Evolutionary conservation across 2,329 filamentous ascomycete genomes (phyloP).

Genomic region (Xylariaceae sp.): DNA sequence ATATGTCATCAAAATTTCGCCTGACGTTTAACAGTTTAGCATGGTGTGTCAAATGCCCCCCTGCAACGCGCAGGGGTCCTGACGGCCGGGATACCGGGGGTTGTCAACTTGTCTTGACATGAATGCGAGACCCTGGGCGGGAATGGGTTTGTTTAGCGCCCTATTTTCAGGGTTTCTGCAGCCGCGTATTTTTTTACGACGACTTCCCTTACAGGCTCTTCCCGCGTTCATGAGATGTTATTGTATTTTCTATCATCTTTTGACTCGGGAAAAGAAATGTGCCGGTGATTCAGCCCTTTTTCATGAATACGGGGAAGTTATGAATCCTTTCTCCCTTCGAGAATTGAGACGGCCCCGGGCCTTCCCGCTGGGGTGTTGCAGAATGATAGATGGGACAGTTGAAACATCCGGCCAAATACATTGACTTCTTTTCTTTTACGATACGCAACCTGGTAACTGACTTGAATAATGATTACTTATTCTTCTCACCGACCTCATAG

Average conservation of each 20-base stretch:
- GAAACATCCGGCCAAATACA: not conserved
- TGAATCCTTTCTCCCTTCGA: not conserved
- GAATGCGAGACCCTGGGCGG: not conserved
- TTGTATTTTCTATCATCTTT: not conserved
- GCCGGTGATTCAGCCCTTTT: not conserved
- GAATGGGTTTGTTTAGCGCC: not conserved
- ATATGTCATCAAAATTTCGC: not conserved
- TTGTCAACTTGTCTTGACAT: not conserved
- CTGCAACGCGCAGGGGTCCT: slow-evolving; percentile 9
- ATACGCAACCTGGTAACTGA: not conserved
- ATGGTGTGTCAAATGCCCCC: slow-evolving; percentile 8
- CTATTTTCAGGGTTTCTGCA: not conserved
- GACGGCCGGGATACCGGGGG: not conserved
- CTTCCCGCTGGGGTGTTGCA: not conserved
- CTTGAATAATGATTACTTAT: not conserved
- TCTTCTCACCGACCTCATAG: not conserved
- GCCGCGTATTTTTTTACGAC: not conserved
- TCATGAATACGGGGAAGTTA: not conserved
- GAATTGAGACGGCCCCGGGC: not conserved
- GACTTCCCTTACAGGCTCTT: not conserved
- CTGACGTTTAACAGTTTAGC: not conserved
- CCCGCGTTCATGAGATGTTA: not conserved
- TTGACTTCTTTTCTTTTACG: not conserved
- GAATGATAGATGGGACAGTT: not conserved
- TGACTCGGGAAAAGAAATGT: not conserved